Evolutionary conservation across 805 yeast species (phyloP).

Genomic region (Zygotorulaspora sp.): DNA sequence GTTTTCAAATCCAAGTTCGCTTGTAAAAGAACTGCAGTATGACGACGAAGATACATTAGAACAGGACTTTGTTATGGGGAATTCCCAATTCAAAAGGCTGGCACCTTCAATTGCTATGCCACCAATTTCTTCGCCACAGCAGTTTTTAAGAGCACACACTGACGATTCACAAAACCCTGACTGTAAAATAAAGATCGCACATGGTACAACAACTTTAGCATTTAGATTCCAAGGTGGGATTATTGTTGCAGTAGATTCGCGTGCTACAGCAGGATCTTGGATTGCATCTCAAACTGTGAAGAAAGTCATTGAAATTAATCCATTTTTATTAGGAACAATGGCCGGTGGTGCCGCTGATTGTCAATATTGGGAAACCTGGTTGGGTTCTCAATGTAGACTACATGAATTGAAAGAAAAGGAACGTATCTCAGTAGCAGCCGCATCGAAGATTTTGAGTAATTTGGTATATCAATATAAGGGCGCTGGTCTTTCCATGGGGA

Average conservation of each 20-base stretch:
- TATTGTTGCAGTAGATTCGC: constrained; percentile 92
- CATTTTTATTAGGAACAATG: constrained; percentile 92
- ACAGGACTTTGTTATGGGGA: constrained; percentile 37
- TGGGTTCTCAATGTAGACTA: constrained; percentile 92
- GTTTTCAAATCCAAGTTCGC: constrained; percentile 20
- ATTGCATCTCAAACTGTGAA: constrained; percentile 97
- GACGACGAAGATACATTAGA: constrained; percentile 33
- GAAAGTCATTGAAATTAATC: constrained; percentile 95
- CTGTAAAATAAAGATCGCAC: constrained; percentile 93
- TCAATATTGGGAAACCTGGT: constrained; percentile 99
- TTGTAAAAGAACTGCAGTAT: constrained; percentile 28
- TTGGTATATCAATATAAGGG: constrained; percentile 93
- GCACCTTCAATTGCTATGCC: constrained; percentile 69
- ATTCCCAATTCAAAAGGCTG: constrained; percentile 28
- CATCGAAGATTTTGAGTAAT: constrained; percentile 87
- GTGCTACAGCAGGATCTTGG: constrained; percentile 98
- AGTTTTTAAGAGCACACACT: constrained; percentile 94
- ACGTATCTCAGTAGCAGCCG: constrained; percentile 93
- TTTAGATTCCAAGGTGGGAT: constrained; percentile 95
- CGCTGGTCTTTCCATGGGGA: constrained; percentile 98
- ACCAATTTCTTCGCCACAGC: constrained; percentile 84
- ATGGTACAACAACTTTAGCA: constrained; percentile 98
- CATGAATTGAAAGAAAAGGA: constrained; percentile 93
- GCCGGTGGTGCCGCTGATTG: constrained; percentile 99
- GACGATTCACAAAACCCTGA: constrained; percentile 92